Base-by-base conservation (phyloP, 1,284 basidiomycete genomes). In the Ustilago vetiveriae region DNA sequence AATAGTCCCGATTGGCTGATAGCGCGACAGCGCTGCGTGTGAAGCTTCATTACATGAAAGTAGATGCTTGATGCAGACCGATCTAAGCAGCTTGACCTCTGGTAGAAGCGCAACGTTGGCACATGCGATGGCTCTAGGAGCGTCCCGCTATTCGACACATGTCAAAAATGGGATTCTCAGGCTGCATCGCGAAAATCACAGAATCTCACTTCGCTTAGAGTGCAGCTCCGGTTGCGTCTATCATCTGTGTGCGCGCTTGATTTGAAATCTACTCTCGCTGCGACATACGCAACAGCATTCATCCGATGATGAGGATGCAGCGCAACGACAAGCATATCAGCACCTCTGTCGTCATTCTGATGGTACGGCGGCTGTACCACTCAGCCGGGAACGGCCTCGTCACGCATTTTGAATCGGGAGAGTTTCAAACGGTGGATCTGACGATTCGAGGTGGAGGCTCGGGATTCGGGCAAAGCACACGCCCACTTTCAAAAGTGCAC, bases 111-210 rank as follows among this genome's bases (percentile, higher is more conserved):
- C 32, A 21, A 24, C 21, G n/a, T 10, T 13, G 22, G n/a, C 17
- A 36, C 33, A 17, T 27, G 21, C 36, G 13, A 23, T n/a, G 27
- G 38, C 9, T 35, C 9, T 35, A 9, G 7, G 16, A 35, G 9
- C 32, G 16, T 11, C 49, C 60, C 60, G 60, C 47, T 64, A 53
- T 44, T 64, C 53, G 60, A 64, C 60, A 64, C 60, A 64, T 64
- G 60, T 64, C 60, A 64, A 46, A 63, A 63, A 63, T 29, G 1
- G 21, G 13, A 36, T 29, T 29, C 27, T 6, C 13, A 16, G 6
- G 29, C 29, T 8, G 7, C 29, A 30, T 30, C 29, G 7, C 13
- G 29, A 21, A 43, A 16, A n/a, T n/a, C n/a, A n/a, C n/a, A n/a
- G n/a, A 44, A 33, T 23, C 41, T 29, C 41, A 43, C 14, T 23